Evolutionary conservation across 2,329 filamentous ascomycete genomes (phyloP).

Genomic region (Cadophora sp.): DNA sequence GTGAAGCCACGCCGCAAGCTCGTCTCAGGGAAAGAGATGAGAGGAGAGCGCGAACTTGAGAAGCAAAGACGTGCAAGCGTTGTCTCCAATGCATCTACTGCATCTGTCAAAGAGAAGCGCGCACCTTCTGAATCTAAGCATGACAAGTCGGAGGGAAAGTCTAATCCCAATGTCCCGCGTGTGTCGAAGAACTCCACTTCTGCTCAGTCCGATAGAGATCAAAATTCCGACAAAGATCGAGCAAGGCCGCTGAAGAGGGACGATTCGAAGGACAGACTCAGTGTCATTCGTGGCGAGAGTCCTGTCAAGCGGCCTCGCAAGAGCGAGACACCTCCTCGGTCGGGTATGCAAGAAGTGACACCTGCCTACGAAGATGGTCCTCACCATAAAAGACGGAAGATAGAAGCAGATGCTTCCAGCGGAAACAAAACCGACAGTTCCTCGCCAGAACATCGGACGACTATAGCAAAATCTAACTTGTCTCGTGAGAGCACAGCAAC

Average conservation of each 20-base stretch:
- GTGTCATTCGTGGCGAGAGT: conserved; percentile 55
- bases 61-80: conserved; percentile 61
- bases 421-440: conserved; percentile 37
- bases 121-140: conserved; percentile 45
- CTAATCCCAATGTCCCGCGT: conserved; percentile 35
- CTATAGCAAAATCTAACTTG: conserved; percentile 29
- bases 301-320: conserved; percentile 63
- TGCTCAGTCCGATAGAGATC: conserved; percentile 32
- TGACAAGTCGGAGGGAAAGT: conserved; percentile 57
- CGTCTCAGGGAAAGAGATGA: conserved; percentile 67
- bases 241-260: conserved; percentile 67
- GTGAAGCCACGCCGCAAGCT: conserved; percentile 67
- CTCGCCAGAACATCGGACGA: conserved; percentile 39
- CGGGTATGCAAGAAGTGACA: conserved; percentile 49
- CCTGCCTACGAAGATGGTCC: conserved; percentile 58
- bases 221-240: conserved; percentile 50
- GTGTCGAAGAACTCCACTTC: conserved; percentile 26
- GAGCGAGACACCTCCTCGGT: conserved; percentile 63
- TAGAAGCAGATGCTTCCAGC: conserved; percentile 55
- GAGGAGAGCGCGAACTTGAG: conserved; percentile 61
- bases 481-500: conserved; percentile 31
- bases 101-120: conserved; percentile 55
- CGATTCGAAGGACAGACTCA: conserved; percentile 62
- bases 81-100: conserved; percentile 60
- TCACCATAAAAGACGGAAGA: conserved; percentile 61